Percentiles rank a stretch among this genome's conserved stretches.
Evolutionary conservation across 2,329 filamentous ascomycete genomes (phyloP).

Genomic region (Ophiocordyceps polyrhachis-furcata): DNA sequence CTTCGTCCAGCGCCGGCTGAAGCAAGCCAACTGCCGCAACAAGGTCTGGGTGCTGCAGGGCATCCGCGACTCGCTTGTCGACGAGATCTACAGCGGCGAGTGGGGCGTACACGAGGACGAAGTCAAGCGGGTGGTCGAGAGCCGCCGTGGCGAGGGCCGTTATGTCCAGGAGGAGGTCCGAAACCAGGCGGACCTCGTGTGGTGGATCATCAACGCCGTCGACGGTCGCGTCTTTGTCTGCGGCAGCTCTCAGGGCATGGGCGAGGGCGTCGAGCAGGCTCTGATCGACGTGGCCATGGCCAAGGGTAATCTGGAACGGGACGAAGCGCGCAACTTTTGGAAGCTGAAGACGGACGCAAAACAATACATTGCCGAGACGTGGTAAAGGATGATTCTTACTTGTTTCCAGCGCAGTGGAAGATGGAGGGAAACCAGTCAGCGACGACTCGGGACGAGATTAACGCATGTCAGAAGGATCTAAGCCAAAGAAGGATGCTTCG

Average conservation of each 20-base stretch:
- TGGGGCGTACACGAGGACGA: slow-evolving; percentile 86
- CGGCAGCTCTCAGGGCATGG: slow-evolving; percentile 90
- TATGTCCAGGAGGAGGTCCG: slow-evolving; percentile 95
- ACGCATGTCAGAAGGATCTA: no score
- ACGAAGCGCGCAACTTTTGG: slow-evolving; percentile 82
- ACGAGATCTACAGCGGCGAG: slow-evolving; percentile 92
- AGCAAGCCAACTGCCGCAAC: slow-evolving; percentile 90
- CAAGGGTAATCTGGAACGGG: slow-evolving; percentile 69
- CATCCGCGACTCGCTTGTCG: slow-evolving; percentile 79
- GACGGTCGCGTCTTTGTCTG: slow-evolving; percentile 95
- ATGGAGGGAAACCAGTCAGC: no score
- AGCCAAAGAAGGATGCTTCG: no score
- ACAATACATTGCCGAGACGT: slow-evolving; percentile 82
- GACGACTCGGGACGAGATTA: no score
- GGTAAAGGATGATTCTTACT: slow-evolving; percentile 19
- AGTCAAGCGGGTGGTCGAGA: slow-evolving; percentile 67
- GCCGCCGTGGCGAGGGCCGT: slow-evolving; percentile 55
- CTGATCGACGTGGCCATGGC: slow-evolving; percentile 80
- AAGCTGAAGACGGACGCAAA: slow-evolving; percentile 75
- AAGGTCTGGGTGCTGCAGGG: slow-evolving; percentile 96
- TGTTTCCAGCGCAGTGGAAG: not conserved
- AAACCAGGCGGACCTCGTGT: slow-evolving; percentile 86
- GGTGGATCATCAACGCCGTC: slow-evolving; percentile 93
- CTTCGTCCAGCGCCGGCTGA: slow-evolving; percentile 84
- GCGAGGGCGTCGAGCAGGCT: slow-evolving; percentile 80